phyloP scores from a whole-genome alignment of 164 flowering plant genomes.

The Paratinospora sagittata region DNA sequence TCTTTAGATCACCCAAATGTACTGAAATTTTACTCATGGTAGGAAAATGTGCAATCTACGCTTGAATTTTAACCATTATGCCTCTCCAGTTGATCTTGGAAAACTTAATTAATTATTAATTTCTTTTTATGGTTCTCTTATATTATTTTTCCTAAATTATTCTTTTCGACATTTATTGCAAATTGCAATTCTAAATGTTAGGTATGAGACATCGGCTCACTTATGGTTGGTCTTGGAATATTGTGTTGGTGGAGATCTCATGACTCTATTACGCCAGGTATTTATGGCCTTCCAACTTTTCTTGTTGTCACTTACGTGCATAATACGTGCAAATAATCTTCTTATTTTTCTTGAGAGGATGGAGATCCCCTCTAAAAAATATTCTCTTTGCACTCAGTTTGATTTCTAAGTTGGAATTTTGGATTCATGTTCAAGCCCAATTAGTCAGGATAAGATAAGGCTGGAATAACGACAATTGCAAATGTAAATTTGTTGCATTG shows the following conservation, averaged over 20 bases:
- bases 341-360: too few relatives aligned
- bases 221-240: slow-evolving; percentile 96
- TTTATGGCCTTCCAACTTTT: background rate
- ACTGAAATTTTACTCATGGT: slow-evolving; percentile 84
- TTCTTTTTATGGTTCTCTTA: background rate
- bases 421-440: too few relatives aligned
- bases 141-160: background rate
- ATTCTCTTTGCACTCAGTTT: too few relatives aligned
- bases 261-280: slow-evolving; percentile 83
- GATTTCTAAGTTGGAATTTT: too few relatives aligned
- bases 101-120: background rate
- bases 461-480: too few relatives aligned
- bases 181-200: slow-evolving; percentile 17
- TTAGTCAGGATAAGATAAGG: background rate
- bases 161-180: slow-evolving; percentile 1
- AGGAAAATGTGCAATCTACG: slow-evolving; percentile 18
- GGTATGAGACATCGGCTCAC: slow-evolving; percentile 98
- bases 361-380: background rate
- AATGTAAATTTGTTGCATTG: background rate
- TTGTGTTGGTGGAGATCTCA: slow-evolving; percentile 96
- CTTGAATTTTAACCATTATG: background rate
- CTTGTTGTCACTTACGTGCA: background rate
- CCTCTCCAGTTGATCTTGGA: background rate
- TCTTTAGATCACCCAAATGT: slow-evolving; percentile 79
- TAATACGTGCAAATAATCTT: too few relatives aligned